Percentiles rank a stretch among this genome's conserved stretches.
Conservation (phyloP, 352 stramenopile genomes). For the Hyaloperonospora brassicae region DNA sequence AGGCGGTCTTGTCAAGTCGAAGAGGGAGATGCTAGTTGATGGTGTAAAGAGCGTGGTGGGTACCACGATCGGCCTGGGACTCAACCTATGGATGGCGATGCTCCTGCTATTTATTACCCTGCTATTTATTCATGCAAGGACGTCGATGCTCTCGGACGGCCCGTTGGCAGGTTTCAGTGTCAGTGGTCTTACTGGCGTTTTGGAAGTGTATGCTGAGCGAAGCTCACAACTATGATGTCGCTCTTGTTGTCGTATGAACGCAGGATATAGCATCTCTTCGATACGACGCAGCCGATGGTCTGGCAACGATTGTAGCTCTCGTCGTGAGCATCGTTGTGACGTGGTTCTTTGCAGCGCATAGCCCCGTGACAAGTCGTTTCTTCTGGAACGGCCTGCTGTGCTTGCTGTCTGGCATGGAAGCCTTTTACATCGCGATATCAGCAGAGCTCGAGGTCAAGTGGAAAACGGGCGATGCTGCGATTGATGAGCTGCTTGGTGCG, state of each 20-base stretch:
- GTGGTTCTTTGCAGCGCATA: conserved; percentile 29
- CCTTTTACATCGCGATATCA: conserved; percentile 62
- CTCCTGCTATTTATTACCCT: conserved; percentile 62
- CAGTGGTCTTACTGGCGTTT: conserved; percentile 7
- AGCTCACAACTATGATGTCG: not conserved
- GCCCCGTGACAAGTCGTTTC: conserved; percentile 43
- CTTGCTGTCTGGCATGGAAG: conserved; percentile 36
- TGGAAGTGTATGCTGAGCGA: not conserved
- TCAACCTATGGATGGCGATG: conserved; percentile 40
- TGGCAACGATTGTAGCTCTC: conserved; percentile 35
- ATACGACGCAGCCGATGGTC: conserved; percentile 46
- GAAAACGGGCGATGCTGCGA: conserved; percentile 42
- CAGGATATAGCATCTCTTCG: conserved; percentile 47
- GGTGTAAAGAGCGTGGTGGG: conserved; percentile 27
- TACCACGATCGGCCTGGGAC: conserved; percentile 32
- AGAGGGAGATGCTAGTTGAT: conserved; percentile 25
- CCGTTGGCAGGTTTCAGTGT: conserved; percentile 52
- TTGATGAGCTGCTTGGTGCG: conserved; percentile 69
- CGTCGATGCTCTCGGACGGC: conserved; percentile 38
- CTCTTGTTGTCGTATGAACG: conserved; percentile 4
- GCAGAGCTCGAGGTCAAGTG: conserved; percentile 51
- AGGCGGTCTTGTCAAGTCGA: conserved; percentile 46
- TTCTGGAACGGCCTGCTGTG: conserved; percentile 69
- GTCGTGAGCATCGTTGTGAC: conserved; percentile 30
- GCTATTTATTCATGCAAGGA: conserved; percentile 69